Base-by-base conservation (phyloP, 2,329 filamentous ascomycete species). In the Dactylonectria macrodidyma region DNA sequence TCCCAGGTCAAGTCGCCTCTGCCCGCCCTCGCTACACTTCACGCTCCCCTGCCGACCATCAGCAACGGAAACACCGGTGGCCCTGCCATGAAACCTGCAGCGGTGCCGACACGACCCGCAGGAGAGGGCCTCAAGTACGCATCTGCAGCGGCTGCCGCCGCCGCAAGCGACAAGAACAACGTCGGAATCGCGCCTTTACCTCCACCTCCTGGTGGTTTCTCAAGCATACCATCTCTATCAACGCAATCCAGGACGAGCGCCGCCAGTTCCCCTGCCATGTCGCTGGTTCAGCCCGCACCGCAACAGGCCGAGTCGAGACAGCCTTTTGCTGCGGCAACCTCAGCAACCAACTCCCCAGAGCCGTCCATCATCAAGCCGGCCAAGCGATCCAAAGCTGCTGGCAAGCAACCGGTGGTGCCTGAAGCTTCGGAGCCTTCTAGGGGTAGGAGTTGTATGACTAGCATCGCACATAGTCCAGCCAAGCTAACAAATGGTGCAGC, bases 61-160 rank as follows among this genome's bases (percentile, higher is more conserved):
- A 87, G 88, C 73, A 93, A 88, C 78, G 88, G 88, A 78, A 79
- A 71, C 46, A 73, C 87, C 58, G 83, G 87, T 65, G 86, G 86
- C 60, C 86, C 86, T 60, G 84, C 87, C 60, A 98, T 98, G 95
- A 99, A 98, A 84, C 95, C 96, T 12, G 96, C 96, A 19, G 91
- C 94, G 19, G 83, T 95, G 75, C 96, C 96, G 1, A 91, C 93
- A 66, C 90, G 95, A 79, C 91, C 93, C 7, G 93, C 94, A 4
- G 95, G 95, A 55, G 95, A 98, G 80, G 94, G 93, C 1, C 86
- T 99, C 73, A 98, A 98, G 82, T 99, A 99, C 79, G 96, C 96
- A 51, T 98, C 96, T 44, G 96, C 96, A 0, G 96, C 96, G 0
- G 96, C 96, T 0, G 96, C 96, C 0, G 96, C 95, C 0, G 95